phyloP scores from a whole-genome alignment of 2,329 filamentous ascomycete species.

The Pyrenochaeta sp. region DNA sequence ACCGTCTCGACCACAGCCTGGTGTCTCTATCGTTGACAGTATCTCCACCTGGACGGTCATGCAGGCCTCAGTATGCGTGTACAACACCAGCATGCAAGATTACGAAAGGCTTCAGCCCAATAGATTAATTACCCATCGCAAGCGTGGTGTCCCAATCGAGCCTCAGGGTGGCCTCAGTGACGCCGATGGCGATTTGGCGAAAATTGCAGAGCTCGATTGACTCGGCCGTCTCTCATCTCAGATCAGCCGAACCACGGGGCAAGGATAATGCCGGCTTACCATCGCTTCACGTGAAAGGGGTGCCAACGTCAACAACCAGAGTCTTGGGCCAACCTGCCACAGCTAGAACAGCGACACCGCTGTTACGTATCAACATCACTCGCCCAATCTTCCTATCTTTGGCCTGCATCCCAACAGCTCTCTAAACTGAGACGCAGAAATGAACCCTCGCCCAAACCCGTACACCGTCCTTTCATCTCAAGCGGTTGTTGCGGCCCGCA shows the following conservation, averaged over 20 bases:
- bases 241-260: slow-evolving; percentile 45
- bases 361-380: slow-evolving; percentile 34
- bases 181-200: slow-evolving; percentile 24
- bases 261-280: slow-evolving; percentile 32
- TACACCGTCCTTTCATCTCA: slow-evolving; percentile 30
- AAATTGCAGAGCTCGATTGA: slow-evolving; percentile 32
- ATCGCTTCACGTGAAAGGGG: slow-evolving; percentile 43
- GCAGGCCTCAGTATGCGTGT: slow-evolving; percentile 10
- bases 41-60: slow-evolving; percentile 15
- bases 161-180: slow-evolving; percentile 10
- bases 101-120: slow-evolving; percentile 22
- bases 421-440: slow-evolving; percentile 15
- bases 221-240: slow-evolving; percentile 27
- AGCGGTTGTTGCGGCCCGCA: slow-evolving; percentile 26
- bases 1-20: slow-evolving; percentile 1
- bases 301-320: slow-evolving; percentile 10
- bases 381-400: slow-evolving; percentile 20
- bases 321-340: slow-evolving; percentile 24
- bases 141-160: slow-evolving; percentile 31
- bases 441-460: slow-evolving; percentile 9
- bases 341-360: slow-evolving; percentile 6
- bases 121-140: slow-evolving; percentile 33
- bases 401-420: background rate
- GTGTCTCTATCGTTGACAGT: background rate
- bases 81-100: slow-evolving; percentile 26